phyloP scores from a whole-genome alignment of 1,284 basidiomycete genomes.

The Dichomitus squalens region DNA sequence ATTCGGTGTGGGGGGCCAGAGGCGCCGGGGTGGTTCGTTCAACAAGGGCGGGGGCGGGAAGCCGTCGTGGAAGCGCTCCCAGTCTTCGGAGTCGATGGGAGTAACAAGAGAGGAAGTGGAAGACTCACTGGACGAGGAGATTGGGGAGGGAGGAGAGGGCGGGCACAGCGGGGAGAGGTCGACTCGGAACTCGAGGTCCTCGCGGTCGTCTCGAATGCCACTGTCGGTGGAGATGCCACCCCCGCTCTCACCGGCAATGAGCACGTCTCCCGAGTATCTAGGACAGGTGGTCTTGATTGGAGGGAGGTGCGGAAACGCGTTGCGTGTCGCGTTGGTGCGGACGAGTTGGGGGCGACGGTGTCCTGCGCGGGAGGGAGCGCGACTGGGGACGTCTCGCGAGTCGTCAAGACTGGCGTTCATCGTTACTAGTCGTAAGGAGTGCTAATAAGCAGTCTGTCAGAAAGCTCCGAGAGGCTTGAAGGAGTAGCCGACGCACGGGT shows the following conservation, averaged over 20 bases:
- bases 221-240: neutral
- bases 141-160: slow-evolving; percentile 16
- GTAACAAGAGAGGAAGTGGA: slow-evolving; percentile 5
- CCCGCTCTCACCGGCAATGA: neutral
- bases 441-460: neutral
- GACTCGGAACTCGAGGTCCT: slow-evolving; percentile 1
- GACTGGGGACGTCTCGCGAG: neutral
- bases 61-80: slow-evolving; percentile 5
- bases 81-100: slow-evolving; percentile 4
- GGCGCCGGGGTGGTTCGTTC: neutral
- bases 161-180: slow-evolving; percentile 18
- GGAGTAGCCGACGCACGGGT: neutral
- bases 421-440: neutral
- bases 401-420: neutral
- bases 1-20: slow-evolving; percentile 4
- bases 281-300: slow-evolving; percentile 2
- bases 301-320: slow-evolving; percentile 9
- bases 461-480: too few species aligned
- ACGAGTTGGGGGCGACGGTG: slow-evolving; percentile 13
- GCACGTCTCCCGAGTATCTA: neutral
- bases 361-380: slow-evolving; percentile 14
- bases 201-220: slow-evolving; percentile 2
- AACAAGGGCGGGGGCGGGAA: slow-evolving; percentile 8
- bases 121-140: slow-evolving; percentile 5
- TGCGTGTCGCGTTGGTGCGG: slow-evolving; percentile 9